Conservation (phyloP, 495 filamentous ascomycete genomes). For the Pyrenula aspistea region DNA sequence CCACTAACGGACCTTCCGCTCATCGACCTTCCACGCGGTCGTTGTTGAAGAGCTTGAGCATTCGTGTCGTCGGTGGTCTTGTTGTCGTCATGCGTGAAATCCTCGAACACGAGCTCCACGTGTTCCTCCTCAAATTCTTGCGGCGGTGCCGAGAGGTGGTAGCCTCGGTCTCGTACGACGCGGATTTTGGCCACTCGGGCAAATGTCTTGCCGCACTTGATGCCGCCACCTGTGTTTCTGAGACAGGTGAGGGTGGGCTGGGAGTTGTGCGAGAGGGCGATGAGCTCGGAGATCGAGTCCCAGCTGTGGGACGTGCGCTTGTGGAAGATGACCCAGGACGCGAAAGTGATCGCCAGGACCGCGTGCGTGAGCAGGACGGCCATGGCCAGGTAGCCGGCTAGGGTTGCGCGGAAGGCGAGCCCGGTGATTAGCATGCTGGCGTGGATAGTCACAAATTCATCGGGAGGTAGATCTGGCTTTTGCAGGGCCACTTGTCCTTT, state of each 20-base stretch:
- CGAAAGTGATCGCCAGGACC: background rate
- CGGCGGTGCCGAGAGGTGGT: no score
- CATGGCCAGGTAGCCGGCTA: constrained; percentile 5
- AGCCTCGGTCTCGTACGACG: background rate
- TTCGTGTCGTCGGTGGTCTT: no score
- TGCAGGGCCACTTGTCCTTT: background rate
- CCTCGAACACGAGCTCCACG: constrained; percentile 6
- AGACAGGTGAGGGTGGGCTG: constrained; percentile 1
- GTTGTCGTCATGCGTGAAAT: no score
- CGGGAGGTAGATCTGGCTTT: constrained; percentile 1
- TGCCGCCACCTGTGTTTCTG: constrained; percentile 4
- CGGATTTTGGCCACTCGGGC: constrained; percentile 5
- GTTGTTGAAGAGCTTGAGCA: no score
- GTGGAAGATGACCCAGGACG: constrained; percentile 1
- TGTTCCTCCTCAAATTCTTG: background rate
- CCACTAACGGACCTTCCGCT: background rate
- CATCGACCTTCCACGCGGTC: no score
- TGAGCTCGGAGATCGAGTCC: constrained; percentile 5
- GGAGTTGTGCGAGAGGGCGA: constrained; percentile 6
- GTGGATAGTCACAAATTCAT: background rate
- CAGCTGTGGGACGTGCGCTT: constrained; percentile 6
- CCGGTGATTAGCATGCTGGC: constrained; percentile 6
- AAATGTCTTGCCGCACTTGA: constrained; percentile 1
- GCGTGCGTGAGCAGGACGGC: constrained; percentile 6
- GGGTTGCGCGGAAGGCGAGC: constrained; percentile 3